Percentiles rank a stretch among this genome's conserved stretches.
Evolutionary conservation across 2,329 filamentous ascomycete genomes (phyloP).

Genomic region (Apiospora hydei): DNA sequence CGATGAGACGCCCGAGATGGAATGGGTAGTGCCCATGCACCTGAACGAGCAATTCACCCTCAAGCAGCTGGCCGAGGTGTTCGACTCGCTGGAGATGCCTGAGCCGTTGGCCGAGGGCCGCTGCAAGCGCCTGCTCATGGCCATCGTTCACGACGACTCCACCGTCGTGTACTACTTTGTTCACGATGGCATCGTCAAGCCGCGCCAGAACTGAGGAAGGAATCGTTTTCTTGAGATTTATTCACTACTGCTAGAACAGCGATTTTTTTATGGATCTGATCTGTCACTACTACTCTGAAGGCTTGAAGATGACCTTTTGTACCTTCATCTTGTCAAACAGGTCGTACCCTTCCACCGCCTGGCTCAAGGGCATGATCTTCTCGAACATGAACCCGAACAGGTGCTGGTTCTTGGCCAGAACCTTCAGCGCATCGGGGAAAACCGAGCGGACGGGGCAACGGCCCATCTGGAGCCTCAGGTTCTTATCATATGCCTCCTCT

Average conservation of each 20-base stretch:
- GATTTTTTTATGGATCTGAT: neutral
- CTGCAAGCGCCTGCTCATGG: constrained; percentile 75
- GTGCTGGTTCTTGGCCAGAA: constrained; percentile 28
- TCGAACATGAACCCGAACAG: constrained; percentile 73
- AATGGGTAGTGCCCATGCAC: constrained; percentile 81
- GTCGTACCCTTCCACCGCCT: constrained; percentile 73
- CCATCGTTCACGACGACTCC: constrained; percentile 79
- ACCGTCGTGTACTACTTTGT: constrained; percentile 86
- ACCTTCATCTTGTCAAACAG: constrained; percentile 76
- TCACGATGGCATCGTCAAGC: constrained; percentile 87
- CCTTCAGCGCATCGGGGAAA: constrained; percentile 28
- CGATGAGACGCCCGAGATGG: constrained; percentile 63
- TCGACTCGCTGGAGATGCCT: constrained; percentile 64
- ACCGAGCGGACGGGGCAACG: constrained; percentile 68
- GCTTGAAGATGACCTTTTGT: constrained; percentile 76
- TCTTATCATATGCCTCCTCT: constrained; percentile 60
- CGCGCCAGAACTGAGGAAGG: constrained; percentile 74
- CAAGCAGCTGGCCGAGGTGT: constrained; percentile 69
- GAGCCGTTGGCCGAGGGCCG: constrained; percentile 54
- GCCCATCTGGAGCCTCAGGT: constrained; percentile 77
- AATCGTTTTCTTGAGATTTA: constrained; percentile 11
- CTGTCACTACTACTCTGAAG: constrained; percentile 39
- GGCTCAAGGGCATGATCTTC: constrained; percentile 73
- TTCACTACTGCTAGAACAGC: neutral
- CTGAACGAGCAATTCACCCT: constrained; percentile 77